A percentile compares a stretch with the other conserved stretches of the same genome.
phyloP scores from a whole-genome alignment of 75 land plant species.

The Cunninghamia lanceolata region DNA sequence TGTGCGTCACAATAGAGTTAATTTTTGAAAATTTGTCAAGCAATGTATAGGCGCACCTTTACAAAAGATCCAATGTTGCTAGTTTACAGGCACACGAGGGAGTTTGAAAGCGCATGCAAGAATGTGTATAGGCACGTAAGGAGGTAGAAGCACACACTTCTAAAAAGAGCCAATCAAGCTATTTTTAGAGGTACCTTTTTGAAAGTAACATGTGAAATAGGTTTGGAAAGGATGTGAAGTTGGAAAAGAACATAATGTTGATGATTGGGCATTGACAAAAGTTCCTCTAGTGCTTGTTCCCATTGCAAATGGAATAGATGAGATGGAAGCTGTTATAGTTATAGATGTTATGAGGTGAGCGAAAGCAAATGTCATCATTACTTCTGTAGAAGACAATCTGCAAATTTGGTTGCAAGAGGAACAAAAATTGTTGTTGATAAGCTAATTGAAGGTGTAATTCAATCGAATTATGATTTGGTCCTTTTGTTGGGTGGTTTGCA shows the following conservation, averaged over 20 bases:
- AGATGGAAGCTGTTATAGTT: conserved; percentile 78
- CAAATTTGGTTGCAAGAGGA: conserved; percentile 54
- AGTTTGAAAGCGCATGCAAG: no score
- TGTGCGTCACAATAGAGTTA: no score
- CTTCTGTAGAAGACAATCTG: conserved; percentile 70
- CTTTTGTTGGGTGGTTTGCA: conserved; percentile 69
- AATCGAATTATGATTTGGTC: conserved; percentile 64
- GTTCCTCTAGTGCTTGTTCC: conserved; percentile 33
- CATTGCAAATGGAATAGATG: conserved; percentile 33
- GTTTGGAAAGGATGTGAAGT: neutral
- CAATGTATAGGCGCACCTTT: no score
- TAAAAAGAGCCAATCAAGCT: no score
- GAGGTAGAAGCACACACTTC: no score
- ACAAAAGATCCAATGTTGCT: no score
- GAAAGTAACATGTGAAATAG: neutral
- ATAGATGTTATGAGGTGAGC: conserved; percentile 85
- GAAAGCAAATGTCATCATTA: conserved; percentile 68
- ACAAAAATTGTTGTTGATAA: conserved; percentile 73
- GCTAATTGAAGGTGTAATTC: conserved; percentile 50
- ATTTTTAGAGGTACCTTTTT: neutral
- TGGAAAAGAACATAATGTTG: conserved; percentile 28
- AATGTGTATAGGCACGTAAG: no score
- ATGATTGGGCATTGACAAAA: conserved; percentile 39
- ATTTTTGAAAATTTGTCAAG: no score
- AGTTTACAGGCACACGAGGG: no score